Evolutionary conservation across 1,284 basidiomycete species (phyloP).

Genomic region (Cryptococcus sp.): DNA sequence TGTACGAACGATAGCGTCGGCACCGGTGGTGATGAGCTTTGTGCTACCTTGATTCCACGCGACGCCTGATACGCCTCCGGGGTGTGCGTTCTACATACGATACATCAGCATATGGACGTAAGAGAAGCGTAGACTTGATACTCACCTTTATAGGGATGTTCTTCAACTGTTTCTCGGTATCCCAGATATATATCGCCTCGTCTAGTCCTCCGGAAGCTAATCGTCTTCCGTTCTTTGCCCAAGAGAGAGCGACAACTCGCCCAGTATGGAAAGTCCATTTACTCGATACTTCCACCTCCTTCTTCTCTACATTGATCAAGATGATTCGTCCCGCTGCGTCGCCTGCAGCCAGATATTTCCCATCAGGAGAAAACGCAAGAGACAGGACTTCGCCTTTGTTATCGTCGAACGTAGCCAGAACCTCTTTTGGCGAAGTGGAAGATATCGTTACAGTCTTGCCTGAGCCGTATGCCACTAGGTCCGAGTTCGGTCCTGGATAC

Average conservation of each 20-base stretch:
- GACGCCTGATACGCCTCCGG: constrained; percentile 78
- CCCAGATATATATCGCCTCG: constrained; percentile 89
- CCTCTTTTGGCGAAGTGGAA: constrained; percentile 22
- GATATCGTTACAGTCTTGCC: constrained; percentile 66
- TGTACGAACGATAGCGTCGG: constrained; percentile 75
- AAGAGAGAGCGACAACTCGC: constrained; percentile 75
- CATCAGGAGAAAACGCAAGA: constrained; percentile 79
- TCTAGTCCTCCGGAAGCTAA: constrained; percentile 87
- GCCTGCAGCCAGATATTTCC: constrained; percentile 71
- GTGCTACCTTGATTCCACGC: constrained; percentile 67
- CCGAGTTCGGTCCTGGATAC: constrained; percentile 25
- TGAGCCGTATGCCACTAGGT: constrained; percentile 41
- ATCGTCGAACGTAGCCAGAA: constrained; percentile 60
- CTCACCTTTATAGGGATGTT: constrained; percentile 72
- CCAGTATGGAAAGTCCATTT: constrained; percentile 89
- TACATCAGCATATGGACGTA: not conserved
- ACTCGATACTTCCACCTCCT: constrained; percentile 65
- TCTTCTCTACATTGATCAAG: constrained; percentile 62
- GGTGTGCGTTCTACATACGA: constrained; percentile 64
- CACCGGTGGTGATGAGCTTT: constrained; percentile 71
- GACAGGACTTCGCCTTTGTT: constrained; percentile 72
- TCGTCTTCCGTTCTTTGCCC: constrained; percentile 71
- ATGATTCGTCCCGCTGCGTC: constrained; percentile 60
- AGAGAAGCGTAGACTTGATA: constrained; percentile 6
- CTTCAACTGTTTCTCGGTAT: constrained; percentile 71